Evolutionary conservation across 495 filamentous ascomycete genomes (phyloP).

Genomic region (Sphaerosporella brunnea): DNA sequence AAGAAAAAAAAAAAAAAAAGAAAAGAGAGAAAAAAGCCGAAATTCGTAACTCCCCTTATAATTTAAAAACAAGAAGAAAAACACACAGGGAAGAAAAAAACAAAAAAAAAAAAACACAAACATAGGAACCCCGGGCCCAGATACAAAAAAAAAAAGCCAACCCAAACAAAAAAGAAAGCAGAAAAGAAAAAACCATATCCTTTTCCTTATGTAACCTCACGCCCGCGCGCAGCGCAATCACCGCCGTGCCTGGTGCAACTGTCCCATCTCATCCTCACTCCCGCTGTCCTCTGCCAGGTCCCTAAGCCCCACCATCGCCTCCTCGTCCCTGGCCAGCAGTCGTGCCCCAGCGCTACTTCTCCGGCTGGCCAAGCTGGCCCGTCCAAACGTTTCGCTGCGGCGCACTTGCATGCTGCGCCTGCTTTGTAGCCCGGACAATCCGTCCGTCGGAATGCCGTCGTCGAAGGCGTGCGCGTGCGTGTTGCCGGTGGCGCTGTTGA

Average conservation of each 20-base stretch:
- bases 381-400: constrained; percentile 39
- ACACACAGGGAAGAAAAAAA: background rate
- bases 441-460: constrained; percentile 77
- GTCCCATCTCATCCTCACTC: constrained; percentile 17
- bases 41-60: no score
- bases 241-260: background rate
- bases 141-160: background rate
- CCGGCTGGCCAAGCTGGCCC: constrained; percentile 34
- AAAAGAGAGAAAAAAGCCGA: no score
- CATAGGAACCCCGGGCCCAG: background rate
- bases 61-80: background rate
- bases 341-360: constrained; percentile 37
- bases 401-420: constrained; percentile 81
- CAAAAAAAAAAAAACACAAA: background rate
- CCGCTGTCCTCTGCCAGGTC: constrained; percentile 49
- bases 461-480: constrained; percentile 29
- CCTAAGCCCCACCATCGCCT: constrained; percentile 40
- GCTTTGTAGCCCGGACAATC: constrained; percentile 71
- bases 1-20: background rate
- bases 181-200: background rate
- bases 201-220: background rate
- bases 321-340: constrained; percentile 48
- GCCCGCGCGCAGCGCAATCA: background rate
- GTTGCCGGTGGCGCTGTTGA: constrained; percentile 33
- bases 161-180: background rate